Percentiles rank a stretch among this genome's conserved stretches.
phyloP scores from a whole-genome alignment of 2,329 filamentous ascomycete species.

The Talaromyces pinophilus region DNA sequence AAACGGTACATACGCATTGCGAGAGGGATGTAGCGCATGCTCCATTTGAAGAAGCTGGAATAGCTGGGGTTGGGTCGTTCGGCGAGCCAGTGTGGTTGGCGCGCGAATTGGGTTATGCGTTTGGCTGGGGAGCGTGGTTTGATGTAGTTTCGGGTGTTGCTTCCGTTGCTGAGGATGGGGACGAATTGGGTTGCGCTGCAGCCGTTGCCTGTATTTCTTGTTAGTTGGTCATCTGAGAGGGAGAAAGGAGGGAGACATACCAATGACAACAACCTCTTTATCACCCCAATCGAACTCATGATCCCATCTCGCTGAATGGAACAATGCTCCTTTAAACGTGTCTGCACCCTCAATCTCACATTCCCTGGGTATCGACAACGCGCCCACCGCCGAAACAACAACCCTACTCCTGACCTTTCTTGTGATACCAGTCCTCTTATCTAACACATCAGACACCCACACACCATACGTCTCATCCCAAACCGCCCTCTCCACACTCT shows the following conservation, averaged over 20 bases:
- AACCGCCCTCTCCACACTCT: slow-evolving; percentile 27
- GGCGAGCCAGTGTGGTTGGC: slow-evolving; percentile 54
- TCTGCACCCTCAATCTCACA: slow-evolving; percentile 36
- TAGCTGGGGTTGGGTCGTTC: slow-evolving; percentile 50
- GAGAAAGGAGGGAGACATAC: slow-evolving; percentile 26
- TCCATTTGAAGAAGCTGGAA: slow-evolving; percentile 42
- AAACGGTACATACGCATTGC: slow-evolving; percentile 50
- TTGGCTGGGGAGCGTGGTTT: slow-evolving; percentile 33
- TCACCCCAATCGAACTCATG: slow-evolving; percentile 39
- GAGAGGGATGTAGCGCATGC: slow-evolving; percentile 50
- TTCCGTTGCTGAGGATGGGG: slow-evolving; percentile 45
- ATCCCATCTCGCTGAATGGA: slow-evolving; percentile 49
- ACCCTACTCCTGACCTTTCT: slow-evolving; percentile 29
- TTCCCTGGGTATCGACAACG: slow-evolving; percentile 31
- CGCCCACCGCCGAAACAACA: slow-evolving; percentile 36
- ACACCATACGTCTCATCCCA: slow-evolving; percentile 27
- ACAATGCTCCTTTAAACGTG: slow-evolving; percentile 38
- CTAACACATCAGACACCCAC: slow-evolving; percentile 33
- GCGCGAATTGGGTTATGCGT: slow-evolving; percentile 51
- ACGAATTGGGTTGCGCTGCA: slow-evolving; percentile 54
- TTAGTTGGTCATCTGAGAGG: too few relatives aligned
- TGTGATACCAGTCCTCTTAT: slow-evolving; percentile 28
- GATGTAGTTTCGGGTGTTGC: slow-evolving; percentile 20
- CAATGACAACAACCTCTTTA: slow-evolving; percentile 44
- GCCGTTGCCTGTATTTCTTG: slow-evolving; percentile 42